phyloP scores from a whole-genome alignment of 2,329 filamentous ascomycete genomes.

The Trichoderma citrinoviride region DNA sequence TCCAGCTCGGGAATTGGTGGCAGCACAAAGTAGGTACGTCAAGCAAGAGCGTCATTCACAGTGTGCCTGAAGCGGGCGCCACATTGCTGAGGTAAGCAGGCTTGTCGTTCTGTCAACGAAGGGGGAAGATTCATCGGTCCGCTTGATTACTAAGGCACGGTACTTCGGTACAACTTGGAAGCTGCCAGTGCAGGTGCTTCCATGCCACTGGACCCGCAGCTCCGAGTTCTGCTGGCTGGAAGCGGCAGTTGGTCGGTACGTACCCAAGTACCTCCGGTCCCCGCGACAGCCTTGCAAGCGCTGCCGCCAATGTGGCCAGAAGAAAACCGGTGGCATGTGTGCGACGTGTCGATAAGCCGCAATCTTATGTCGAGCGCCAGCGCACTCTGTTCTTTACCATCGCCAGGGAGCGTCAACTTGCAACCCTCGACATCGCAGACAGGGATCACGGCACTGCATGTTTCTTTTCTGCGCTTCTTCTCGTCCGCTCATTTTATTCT shows the following conservation, averaged over 20 bases:
- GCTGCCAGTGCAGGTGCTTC: background rate
- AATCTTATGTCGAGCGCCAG: background rate
- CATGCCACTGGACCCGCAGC: too few species aligned
- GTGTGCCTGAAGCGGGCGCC: slow-evolving; percentile 28
- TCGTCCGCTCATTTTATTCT: slow-evolving; percentile 9
- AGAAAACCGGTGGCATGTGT: slow-evolving; percentile 21
- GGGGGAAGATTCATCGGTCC: slow-evolving; percentile 10
- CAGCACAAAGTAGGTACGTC: slow-evolving; percentile 17
- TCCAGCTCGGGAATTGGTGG: slow-evolving; percentile 3
- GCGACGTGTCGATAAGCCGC: slow-evolving; percentile 22
- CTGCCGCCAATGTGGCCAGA: slow-evolving; percentile 28
- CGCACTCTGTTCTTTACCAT: slow-evolving; percentile 15
- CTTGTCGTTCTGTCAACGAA: background rate
- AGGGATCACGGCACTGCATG: background rate
- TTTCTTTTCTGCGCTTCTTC: background rate
- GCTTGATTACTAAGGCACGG: background rate
- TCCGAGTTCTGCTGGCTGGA: background rate
- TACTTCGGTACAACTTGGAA: background rate
- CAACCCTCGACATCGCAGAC: background rate
- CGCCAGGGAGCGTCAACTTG: background rate
- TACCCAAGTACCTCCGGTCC: background rate
- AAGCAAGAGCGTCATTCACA: slow-evolving; percentile 31
- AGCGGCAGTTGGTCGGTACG: slow-evolving; percentile 23
- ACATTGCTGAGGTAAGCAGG: background rate
- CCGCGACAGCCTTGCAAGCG: slow-evolving; percentile 14